These are phyloP conservation scores for Colletotrichum lentis DNA, from an alignment of 2,329 filamentous ascomycete genomes.

Conservation along the genomic window DNA sequence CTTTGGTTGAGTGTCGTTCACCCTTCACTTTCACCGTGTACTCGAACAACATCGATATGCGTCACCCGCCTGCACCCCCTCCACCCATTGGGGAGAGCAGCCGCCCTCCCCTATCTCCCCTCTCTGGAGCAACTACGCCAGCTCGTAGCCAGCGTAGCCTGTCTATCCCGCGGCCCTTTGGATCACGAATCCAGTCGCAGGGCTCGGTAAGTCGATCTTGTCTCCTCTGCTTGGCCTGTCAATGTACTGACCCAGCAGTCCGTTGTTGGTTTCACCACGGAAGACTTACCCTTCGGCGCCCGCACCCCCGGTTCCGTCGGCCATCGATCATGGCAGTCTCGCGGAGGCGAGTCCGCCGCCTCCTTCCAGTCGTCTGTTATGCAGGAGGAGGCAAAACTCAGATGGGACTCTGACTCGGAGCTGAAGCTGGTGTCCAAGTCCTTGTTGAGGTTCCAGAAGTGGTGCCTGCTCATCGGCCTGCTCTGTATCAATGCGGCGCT, in stretches of 20 bases:
- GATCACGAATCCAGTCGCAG: conserved; percentile 26
- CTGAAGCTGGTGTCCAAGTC: conserved; percentile 50
- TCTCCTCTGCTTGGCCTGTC: not conserved
- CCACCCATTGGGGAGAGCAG: conserved; percentile 26
- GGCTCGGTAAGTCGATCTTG: conserved; percentile 20
- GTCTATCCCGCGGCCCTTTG: conserved; percentile 30
- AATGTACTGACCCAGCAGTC: conserved; percentile 42
- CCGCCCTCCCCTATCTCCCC: conserved; percentile 14
- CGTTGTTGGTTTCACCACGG: conserved; percentile 45
- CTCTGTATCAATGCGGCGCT: conserved; percentile 47
- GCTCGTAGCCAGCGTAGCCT: conserved; percentile 35
- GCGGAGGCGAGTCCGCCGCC: conserved; percentile 46
- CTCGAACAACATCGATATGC: conserved; percentile 6
- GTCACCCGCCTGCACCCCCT: conserved; percentile 17
- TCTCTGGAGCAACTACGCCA: conserved; percentile 19
- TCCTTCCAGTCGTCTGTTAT: conserved; percentile 49
- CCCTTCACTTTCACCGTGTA: not conserved
- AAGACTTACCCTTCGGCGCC: conserved; percentile 43
- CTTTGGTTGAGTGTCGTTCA: conserved; percentile 1
- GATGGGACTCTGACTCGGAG: conserved; percentile 52
- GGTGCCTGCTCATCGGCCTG: conserved; percentile 50
- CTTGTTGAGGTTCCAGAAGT: conserved; percentile 51
- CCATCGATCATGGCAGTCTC: conserved; percentile 46
- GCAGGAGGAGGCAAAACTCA: conserved; percentile 51
- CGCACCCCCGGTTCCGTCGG: conserved; percentile 46